Evolutionary conservation across 805 yeast genomes (phyloP).

Genomic region (Suhomyces xylopsoci): DNA sequence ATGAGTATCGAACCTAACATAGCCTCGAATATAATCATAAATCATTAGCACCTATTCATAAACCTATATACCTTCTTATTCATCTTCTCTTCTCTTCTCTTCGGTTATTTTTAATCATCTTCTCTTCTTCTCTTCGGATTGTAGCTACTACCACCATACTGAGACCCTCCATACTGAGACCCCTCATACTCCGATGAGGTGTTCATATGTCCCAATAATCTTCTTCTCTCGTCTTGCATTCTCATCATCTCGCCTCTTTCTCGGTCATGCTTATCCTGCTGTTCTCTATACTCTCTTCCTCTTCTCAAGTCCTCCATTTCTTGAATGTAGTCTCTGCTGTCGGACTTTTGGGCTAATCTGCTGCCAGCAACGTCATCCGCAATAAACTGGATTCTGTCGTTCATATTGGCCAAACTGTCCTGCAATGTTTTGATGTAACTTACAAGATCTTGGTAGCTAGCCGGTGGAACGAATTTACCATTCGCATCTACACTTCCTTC

Average conservation of each 20-base stretch:
- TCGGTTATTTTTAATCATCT: not conserved
- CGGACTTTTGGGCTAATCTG: not conserved
- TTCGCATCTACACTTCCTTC: not conserved
- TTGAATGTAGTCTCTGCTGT: not conserved
- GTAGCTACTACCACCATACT: not conserved
- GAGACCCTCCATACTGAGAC: not conserved
- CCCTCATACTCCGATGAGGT: not conserved
- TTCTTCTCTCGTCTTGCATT: constrained; percentile 4
- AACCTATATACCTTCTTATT: no score
- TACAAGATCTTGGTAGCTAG: constrained; percentile 34
- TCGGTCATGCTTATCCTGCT: constrained; percentile 7
- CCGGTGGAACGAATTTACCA: constrained; percentile 21
- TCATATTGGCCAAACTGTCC: constrained; percentile 24
- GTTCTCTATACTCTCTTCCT: constrained; percentile 9
- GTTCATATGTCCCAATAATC: not conserved
- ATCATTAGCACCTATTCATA: not conserved
- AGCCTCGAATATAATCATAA: not conserved
- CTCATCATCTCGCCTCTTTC: constrained; percentile 7
- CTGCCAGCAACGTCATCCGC: constrained; percentile 23
- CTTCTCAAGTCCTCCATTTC: constrained; percentile 8
- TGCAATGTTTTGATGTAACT: constrained; percentile 32
- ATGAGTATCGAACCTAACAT: no score
- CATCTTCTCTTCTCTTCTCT: not conserved
- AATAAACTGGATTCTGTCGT: constrained; percentile 21
- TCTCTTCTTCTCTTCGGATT: not conserved